Conservation (phyloP, 805 yeast genomes). For the Komagataella ulmi region DNA sequence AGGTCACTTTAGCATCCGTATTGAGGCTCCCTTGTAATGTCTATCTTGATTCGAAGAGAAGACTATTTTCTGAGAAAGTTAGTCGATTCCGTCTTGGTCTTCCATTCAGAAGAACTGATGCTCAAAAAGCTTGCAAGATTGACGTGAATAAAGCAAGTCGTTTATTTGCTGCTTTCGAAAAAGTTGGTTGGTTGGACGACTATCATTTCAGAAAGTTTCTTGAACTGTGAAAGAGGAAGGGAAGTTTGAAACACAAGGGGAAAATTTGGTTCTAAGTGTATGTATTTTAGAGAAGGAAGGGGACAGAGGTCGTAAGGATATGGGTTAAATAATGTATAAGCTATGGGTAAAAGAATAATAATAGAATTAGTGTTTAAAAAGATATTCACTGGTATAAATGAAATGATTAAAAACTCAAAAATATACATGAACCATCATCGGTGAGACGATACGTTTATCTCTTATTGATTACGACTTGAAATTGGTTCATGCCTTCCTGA, state of each 20-base stretch:
- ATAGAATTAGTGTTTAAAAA: not conserved
- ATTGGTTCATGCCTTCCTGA: not conserved
- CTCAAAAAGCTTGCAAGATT: constrained; percentile 94
- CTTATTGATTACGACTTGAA: not conserved
- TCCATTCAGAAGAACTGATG: constrained; percentile 92
- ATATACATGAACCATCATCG: not conserved
- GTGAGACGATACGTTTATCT: not conserved
- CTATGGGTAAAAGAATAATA: not conserved
- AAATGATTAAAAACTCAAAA: not conserved
- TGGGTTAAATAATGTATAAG: not conserved
- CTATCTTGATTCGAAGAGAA: constrained; percentile 66
- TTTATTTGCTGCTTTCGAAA: constrained; percentile 79
- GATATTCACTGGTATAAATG: not conserved
- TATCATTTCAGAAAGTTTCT: constrained; percentile 41
- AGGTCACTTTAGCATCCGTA: constrained; percentile 73
- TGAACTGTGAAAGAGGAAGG: not conserved
- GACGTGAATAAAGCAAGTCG: constrained; percentile 95
- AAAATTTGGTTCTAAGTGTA: no score
- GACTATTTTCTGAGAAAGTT: constrained; percentile 84
- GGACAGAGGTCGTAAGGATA: not conserved
- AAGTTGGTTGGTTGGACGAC: constrained; percentile 87
- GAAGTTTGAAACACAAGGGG: not conserved
- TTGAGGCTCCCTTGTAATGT: constrained; percentile 79
- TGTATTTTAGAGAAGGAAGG: not conserved
- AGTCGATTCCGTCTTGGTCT: constrained; percentile 52